Conservation (phyloP, 352 stramenopile genomes). For the Blastocystis sp. region DNA sequence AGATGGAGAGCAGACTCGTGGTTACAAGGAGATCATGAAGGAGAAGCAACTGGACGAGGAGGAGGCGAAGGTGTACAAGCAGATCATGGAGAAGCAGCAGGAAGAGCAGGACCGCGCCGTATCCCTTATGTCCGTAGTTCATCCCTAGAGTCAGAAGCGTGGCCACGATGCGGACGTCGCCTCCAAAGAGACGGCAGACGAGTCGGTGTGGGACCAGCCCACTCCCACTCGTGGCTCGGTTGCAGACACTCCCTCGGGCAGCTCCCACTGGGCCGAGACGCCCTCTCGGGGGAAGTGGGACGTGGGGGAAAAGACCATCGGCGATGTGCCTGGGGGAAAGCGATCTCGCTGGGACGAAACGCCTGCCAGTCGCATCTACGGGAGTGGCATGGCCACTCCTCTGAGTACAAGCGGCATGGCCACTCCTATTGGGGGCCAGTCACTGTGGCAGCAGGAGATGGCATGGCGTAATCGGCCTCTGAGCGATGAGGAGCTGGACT, state of each 20-base stretch:
- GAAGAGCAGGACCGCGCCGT: neutral
- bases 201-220: constrained; percentile 62
- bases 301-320: constrained; percentile 63
- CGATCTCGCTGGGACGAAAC: constrained; percentile 92
- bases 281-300: constrained; percentile 60
- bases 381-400: constrained; percentile 58
- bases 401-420: neutral
- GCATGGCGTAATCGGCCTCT: constrained; percentile 69
- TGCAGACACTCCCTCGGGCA: constrained; percentile 69
- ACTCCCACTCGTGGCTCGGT: constrained; percentile 66
- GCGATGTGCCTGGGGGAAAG: constrained; percentile 69
- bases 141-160: constrained; percentile 63
- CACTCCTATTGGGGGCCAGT: neutral
- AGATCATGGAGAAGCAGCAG: constrained; percentile 78
- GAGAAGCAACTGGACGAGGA: constrained; percentile 78
- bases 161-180: constrained; percentile 58
- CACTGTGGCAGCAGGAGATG: constrained; percentile 56
- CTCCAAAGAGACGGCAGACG: neutral
- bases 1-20: constrained; percentile 77
- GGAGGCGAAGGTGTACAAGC: constrained; percentile 75
- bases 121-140: neutral
- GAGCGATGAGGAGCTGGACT: constrained; percentile 90
- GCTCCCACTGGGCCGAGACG: constrained; percentile 70
- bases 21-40: constrained; percentile 79
- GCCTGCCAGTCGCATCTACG: constrained; percentile 71